Percentiles rank a stretch among this genome's conserved stretches.
Conservation (phyloP, 1,284 basidiomycete genomes). For the Tetrapyrgos nigripes region DNA sequence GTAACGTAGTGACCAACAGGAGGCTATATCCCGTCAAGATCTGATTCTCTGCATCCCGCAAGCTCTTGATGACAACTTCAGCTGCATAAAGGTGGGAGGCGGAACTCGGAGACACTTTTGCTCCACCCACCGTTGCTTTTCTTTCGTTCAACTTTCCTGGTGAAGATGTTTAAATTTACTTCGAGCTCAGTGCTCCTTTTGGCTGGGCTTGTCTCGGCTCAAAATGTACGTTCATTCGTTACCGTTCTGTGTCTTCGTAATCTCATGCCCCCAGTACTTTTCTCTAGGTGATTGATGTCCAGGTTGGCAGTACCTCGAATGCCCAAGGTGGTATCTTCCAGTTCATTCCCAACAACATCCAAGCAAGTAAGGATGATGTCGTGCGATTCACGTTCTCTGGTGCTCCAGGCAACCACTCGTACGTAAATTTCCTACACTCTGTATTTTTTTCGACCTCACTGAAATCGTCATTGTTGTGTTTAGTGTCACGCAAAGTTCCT, state of each 20-base stretch:
- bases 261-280: neutral
- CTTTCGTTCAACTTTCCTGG: neutral
- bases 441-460: neutral
- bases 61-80: too few species aligned
- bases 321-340: conserved; percentile 13
- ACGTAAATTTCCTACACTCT: neutral
- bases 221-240: neutral
- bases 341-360: conserved; percentile 12
- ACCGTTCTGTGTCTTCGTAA: neutral
- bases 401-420: conserved; percentile 18
- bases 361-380: conserved; percentile 12
- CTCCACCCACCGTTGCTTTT: neutral
- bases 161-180: neutral
- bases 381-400: conserved; percentile 13
- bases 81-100: too few species aligned
- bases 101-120: conserved; percentile 12
- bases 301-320: conserved; percentile 11
- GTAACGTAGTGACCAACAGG: too few species aligned
- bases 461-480: neutral
- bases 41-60: too few species aligned
- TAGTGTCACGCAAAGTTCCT: conserved; percentile 18
- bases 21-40: too few species aligned
- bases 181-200: neutral
- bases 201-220: conserved; percentile 8
- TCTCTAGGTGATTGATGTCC: conserved; percentile 6